Evolutionary conservation across 306 rosid species (phyloP).

Genomic region (Pterocarpus santalinus): DNA sequence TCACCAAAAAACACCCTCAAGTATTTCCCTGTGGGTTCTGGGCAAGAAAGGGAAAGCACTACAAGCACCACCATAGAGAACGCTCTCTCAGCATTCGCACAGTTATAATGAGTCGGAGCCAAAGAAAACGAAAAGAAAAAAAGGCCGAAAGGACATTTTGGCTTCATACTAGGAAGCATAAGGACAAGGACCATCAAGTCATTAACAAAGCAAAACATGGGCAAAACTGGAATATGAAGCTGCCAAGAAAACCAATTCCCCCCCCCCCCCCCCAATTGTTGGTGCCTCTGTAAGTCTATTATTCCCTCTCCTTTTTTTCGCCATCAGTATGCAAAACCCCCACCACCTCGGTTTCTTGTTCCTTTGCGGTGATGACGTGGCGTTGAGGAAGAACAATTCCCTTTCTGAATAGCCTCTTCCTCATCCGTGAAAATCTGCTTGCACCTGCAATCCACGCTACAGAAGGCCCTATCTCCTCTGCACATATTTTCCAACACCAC

Average conservation of each 20-base stretch:
- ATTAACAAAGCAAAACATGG: slow-evolving; percentile 50
- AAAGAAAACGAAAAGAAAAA: background rate
- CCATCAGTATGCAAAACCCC: slow-evolving; percentile 56
- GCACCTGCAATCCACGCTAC: slow-evolving; percentile 95
- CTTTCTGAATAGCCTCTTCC: slow-evolving; percentile 62
- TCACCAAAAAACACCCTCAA: background rate
- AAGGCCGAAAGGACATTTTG: slow-evolving; percentile 57
- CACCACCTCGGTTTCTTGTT: slow-evolving; percentile 50
- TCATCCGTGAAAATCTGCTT: slow-evolving; percentile 90
- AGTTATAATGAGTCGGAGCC: slow-evolving; percentile 25
- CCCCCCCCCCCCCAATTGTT: slow-evolving; percentile 20
- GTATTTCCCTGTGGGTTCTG: background rate
- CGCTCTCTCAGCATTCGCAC: slow-evolving; percentile 31
- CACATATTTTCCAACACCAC: background rate
- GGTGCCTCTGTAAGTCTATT: background rate
- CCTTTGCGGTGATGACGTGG: slow-evolving; percentile 54
- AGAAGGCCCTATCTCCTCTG: slow-evolving; percentile 92
- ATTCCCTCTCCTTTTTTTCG: background rate
- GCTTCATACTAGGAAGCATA: slow-evolving; percentile 73
- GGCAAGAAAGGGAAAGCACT: slow-evolving; percentile 15
- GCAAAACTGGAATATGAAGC: slow-evolving; percentile 46
- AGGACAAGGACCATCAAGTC: slow-evolving; percentile 51
- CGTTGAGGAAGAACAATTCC: slow-evolving; percentile 55
- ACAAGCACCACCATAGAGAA: slow-evolving; percentile 40
- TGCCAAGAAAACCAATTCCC: background rate